Evolutionary conservation across 1,139 yeast species (phyloP), one percentile per base, ranked within the genome.

Genomic region (Yamadazyma membranifaciens): DNA sequence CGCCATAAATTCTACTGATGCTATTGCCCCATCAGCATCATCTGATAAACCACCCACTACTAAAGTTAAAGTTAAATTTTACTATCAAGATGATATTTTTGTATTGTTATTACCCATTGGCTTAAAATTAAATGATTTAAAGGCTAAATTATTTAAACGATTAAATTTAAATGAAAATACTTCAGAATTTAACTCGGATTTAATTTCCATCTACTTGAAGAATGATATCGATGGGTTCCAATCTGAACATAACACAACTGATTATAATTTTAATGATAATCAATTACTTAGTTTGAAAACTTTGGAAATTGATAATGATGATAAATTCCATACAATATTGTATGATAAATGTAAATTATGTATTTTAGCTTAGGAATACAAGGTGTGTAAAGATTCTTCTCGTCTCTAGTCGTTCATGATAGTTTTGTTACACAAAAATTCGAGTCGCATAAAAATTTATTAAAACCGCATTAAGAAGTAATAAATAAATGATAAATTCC

Each of bases 31-130:
- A 36, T n/a, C n/a, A n/a, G 6, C 13, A 11, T 6, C 14, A 27
- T n/a, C 9, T 12, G 13, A 20, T 10, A 36, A 42, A 29, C 43
- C 47, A 20, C 37, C 51, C 36, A 45, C 42, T 35, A 33, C 60
- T 42, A 73, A 66, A 62, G 80, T 67, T 50, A 92, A 82, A 67
- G 84, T 80, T 36, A 92, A 92, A 62, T 89, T 92, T 50, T 91
- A 86, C 60, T 87, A 81, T 56, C 83, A 83, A 45, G 96, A 89
- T 53, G 98, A 91, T 59, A 84, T 91, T 22, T 88, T 92, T 69
- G 98, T 96, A 7, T 73, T 92, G 42, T 71, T 87, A 43, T 78
- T 92, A 36, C 86, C 91, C 10, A 63, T 76, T 5, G 75, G 73
- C 48, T 78, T 83, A 37, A 67, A 81, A 4, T 70, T 85, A 42